Evolutionary conservation across 169 alveolate species (phyloP).

Genomic region (Plasmodium inui): DNA sequence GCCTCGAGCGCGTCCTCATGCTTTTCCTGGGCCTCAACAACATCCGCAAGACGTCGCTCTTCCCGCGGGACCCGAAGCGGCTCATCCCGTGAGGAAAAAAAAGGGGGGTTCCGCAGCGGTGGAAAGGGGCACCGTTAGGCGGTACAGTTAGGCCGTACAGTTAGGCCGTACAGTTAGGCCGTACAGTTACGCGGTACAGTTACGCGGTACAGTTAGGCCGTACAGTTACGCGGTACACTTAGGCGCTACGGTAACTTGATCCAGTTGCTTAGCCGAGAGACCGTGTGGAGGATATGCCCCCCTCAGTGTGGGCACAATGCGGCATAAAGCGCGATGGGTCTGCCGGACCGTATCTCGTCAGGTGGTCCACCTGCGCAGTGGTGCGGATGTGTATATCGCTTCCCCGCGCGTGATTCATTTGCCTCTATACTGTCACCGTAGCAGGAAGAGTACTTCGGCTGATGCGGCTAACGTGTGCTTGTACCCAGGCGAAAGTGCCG

Average conservation of each 20-base stretch:
- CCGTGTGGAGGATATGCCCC: too few relatives aligned
- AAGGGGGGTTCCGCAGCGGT: neutral
- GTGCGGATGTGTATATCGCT: neutral
- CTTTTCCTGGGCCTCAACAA: slow-evolving; percentile 95
- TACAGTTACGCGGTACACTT: neutral
- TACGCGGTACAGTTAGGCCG: neutral
- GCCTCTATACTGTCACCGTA: neutral
- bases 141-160: neutral
- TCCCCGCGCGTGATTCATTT: neutral
- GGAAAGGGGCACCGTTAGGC: too few relatives aligned
- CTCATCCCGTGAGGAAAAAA: slow-evolving; percentile 91
- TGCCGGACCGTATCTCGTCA: neutral
- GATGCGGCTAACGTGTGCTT: neutral
- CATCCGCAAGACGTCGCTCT: slow-evolving; percentile 97
- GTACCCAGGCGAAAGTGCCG: neutral
- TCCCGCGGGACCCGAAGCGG: slow-evolving; percentile 99
- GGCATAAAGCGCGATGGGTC: neutral
- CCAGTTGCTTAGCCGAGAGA: neutral
- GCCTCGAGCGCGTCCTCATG: slow-evolving; percentile 99
- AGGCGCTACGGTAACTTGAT: neutral
- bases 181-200: neutral
- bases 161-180: neutral
- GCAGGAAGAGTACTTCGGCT: neutral
- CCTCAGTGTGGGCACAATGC: neutral
- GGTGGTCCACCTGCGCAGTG: too few relatives aligned